phyloP scores from a whole-genome alignment of 192 early-diverging fungal species.

The Thoreauomyces humboldtii region DNA sequence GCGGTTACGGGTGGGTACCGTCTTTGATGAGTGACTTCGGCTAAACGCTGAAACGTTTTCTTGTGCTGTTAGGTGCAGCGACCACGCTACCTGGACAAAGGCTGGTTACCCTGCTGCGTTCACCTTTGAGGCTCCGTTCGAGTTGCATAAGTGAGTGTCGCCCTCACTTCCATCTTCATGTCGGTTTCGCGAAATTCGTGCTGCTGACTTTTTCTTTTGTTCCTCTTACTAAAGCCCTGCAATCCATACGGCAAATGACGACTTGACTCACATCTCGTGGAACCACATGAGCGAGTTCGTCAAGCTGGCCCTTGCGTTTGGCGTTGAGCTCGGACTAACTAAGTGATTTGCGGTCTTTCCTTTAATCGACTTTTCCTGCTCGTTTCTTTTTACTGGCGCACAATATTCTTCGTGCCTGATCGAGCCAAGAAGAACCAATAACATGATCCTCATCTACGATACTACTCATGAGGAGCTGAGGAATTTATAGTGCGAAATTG shows the following conservation, averaged over 20 bases:
- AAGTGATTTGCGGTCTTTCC: too few species aligned
- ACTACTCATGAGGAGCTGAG: too few species aligned
- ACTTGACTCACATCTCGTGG: slow-evolving; percentile 72
- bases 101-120: slow-evolving; percentile 86
- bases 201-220: slow-evolving; percentile 9
- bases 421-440: too few species aligned
- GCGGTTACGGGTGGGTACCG: slow-evolving; percentile 88
- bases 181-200: not conserved
- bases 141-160: slow-evolving; percentile 27
- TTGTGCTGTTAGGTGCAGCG: too few species aligned
- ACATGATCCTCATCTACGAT: too few species aligned
- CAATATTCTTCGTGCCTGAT: too few species aligned
- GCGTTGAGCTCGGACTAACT: slow-evolving; percentile 60
- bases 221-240: slow-evolving; percentile 41
- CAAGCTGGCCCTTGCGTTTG: slow-evolving; percentile 80
- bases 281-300: slow-evolving; percentile 88
- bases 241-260: slow-evolving; percentile 83
- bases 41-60: too few species aligned
- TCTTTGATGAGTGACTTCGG: too few species aligned
- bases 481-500: too few species aligned
- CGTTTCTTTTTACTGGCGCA: too few species aligned
- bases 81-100: slow-evolving; percentile 90
- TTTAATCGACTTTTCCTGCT: too few species aligned
- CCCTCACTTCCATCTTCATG: not conserved
- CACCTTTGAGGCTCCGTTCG: slow-evolving; percentile 53